Percentiles rank a stretch among this genome's conserved stretches.
phyloP scores from a whole-genome alignment of 495 filamentous ascomycete species.

The Massariosphaeria phaeospora region DNA sequence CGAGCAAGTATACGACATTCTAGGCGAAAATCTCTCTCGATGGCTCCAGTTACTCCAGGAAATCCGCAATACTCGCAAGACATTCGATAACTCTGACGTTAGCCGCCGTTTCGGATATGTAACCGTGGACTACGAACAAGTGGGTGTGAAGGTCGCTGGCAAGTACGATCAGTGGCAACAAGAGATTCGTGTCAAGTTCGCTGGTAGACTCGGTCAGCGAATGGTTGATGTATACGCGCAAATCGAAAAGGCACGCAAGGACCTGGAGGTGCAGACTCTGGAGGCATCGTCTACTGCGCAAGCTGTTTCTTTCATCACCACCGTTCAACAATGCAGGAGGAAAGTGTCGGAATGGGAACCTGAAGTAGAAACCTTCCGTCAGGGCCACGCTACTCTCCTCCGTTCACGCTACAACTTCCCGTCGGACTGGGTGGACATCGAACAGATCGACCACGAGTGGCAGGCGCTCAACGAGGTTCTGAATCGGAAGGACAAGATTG shows the following conservation, averaged over 20 bases:
- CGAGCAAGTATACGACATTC: constrained; percentile 83
- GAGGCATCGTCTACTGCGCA: constrained; percentile 91
- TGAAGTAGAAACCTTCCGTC: constrained; percentile 89
- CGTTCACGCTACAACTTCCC: constrained; percentile 92
- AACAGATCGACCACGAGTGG: constrained; percentile 94
- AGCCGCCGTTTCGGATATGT: constrained; percentile 88
- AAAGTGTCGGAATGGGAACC: constrained; percentile 91
- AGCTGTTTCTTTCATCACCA: constrained; percentile 96
- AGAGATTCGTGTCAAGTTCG: constrained; percentile 90
- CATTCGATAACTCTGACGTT: constrained; percentile 93
- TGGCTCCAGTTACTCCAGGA: constrained; percentile 95
- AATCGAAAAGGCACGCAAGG: constrained; percentile 77
- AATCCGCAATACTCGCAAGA: constrained; percentile 84
- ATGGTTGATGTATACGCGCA: constrained; percentile 87
- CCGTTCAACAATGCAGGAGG: constrained; percentile 90
- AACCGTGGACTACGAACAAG: constrained; percentile 94
- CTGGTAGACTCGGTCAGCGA: constrained; percentile 75
- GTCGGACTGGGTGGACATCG: constrained; percentile 85
- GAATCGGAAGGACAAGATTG: constrained; percentile 81
- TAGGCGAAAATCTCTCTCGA: constrained; percentile 84
- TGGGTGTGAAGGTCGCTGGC: constrained; percentile 94
- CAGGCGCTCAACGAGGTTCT: constrained; percentile 82
- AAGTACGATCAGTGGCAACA: constrained; percentile 99
- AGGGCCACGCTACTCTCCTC: constrained; percentile 83
- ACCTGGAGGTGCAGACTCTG: constrained; percentile 83